Evolutionary conservation across 148 eudicot genomes (phyloP).

Genomic region (Drosera capensis): DNA sequence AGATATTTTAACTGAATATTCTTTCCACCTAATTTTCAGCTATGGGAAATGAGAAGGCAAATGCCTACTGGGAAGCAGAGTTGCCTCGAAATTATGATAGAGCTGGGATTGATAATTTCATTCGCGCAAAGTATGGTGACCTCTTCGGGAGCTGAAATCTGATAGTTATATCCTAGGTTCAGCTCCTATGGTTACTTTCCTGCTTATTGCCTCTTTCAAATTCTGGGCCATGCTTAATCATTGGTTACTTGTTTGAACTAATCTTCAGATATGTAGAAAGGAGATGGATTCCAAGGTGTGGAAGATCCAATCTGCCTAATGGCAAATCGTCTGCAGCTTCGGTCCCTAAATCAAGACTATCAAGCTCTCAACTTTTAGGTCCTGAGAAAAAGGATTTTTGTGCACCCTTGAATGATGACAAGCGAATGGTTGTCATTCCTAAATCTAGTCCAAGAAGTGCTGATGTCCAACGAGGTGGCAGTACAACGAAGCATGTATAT

Average conservation of each 20-base stretch:
- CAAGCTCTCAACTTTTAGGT: constrained; percentile 8
- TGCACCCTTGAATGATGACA: constrained; percentile 9
- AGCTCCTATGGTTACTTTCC: background rate
- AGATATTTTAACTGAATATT: background rate
- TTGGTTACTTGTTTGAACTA: background rate
- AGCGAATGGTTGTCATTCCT: constrained; percentile 6
- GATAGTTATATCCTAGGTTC: constrained; percentile 3
- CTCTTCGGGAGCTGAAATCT: constrained; percentile 10
- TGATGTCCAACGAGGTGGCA: constrained; percentile 5
- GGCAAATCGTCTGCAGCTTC: constrained; percentile 12
- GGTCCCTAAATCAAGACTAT: constrained; percentile 8
- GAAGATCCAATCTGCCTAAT: constrained; percentile 13
- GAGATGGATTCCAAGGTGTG: constrained; percentile 37
- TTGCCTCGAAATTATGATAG: constrained; percentile 29
- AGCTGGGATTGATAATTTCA: constrained; percentile 36
- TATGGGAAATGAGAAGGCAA: constrained; percentile 51
- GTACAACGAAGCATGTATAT: no score
- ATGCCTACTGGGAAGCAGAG: constrained; percentile 59
- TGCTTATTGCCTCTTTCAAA: background rate
- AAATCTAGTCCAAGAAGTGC: constrained; percentile 2
- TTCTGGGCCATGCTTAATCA: background rate
- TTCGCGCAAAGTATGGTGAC: constrained; percentile 52
- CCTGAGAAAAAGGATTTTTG: constrained; percentile 11
- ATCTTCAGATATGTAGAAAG: constrained; percentile 42
- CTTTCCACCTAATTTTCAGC: constrained; percentile 17